phyloP scores from a whole-genome alignment of 441 rosid genomes.

The Aquilaria agallochum region DNA sequence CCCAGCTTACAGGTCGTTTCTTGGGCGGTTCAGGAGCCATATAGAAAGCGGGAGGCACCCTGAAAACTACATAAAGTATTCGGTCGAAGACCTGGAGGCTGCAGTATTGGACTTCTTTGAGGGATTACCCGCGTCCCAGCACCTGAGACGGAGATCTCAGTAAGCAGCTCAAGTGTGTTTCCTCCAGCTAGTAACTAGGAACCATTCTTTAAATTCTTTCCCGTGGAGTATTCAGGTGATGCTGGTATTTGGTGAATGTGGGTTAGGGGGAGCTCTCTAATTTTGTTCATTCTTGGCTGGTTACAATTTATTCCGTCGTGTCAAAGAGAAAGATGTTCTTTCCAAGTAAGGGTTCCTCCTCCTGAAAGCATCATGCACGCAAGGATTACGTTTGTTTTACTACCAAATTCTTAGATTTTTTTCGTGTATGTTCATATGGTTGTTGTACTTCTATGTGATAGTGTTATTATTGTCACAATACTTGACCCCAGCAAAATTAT shows the following conservation, averaged over 20 bases:
- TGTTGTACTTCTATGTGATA: too few species aligned
- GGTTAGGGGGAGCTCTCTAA: conserved; percentile 21
- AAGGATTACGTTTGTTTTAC: too few species aligned
- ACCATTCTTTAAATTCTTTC: conserved; percentile 70
- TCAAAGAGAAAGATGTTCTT: too few species aligned
- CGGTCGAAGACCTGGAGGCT: conserved; percentile 79
- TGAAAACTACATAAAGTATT: conserved; percentile 83
- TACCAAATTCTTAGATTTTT: too few species aligned
- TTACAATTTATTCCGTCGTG: neutral
- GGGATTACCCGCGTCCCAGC: conserved; percentile 69
- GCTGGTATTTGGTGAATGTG: conserved; percentile 26
- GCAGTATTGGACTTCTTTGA: conserved; percentile 91
- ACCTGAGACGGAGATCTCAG: conserved; percentile 74
- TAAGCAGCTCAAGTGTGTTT: conserved; percentile 29
- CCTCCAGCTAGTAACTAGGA: conserved; percentile 41
- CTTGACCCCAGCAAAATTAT: too few species aligned
- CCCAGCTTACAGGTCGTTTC: conserved; percentile 70
- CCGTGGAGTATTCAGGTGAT: conserved; percentile 34
- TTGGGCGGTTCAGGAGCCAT: conserved; percentile 84
- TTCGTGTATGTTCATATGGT: too few species aligned
- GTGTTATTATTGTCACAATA: too few species aligned
- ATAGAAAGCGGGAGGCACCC: conserved; percentile 95
- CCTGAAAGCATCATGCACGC: too few species aligned
- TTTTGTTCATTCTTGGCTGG: conserved; percentile 13
- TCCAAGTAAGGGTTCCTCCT: too few species aligned